Evolutionary conservation across 176 grass and related monocot genomes (phyloP), one percentile per base, ranked within the genome.

Genomic region (Rhipidocladum racemiflorum): DNA sequence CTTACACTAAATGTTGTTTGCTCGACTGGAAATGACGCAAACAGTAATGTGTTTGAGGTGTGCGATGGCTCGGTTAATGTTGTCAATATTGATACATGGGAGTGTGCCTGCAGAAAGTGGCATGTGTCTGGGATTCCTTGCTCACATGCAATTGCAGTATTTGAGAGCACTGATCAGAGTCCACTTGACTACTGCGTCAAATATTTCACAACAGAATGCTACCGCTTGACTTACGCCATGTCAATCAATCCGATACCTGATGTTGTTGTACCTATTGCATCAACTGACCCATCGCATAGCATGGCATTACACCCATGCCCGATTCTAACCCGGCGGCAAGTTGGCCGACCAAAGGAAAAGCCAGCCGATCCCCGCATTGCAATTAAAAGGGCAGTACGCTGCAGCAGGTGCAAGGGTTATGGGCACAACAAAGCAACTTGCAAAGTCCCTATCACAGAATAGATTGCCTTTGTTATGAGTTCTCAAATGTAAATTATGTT

Each of bases 401-500:
- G 92, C 72, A 89, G 89, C 61, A 83, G 65, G 54, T 94, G 92
- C 36, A 88, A 94, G 77, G 84, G 69, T 56, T 91, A 84, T 70
- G 89, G 92, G 32, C 89, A 94, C 73, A 94, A 94, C 48, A 94
- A 94, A 64, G 78, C 82, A 35, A 94, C 89, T 72, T 91, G 92
- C 67, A 89, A 94, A 75, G 83, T 87, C 35, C 88, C 88, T 83
- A 51, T 72, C 53, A 65, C 68, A 44, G 11, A 61, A 66, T 79
- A 66, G 46, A 48, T 54, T 39, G 51, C 23, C 63, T 14, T 65
- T 44, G 60, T n/a, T 39, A 54, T 54, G 29, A 66, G 46, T 67
- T 84, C 43, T 29, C 32, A 76, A 69, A 49, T 87, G 86, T 87
- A 77, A 23, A 83, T 77, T 77, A 70, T 77, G 23, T 53, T 75